These are phyloP conservation scores for Taphrina deformans DNA, from an alignment of 1,139 yeast species.

Conservation along the genomic window DNA sequence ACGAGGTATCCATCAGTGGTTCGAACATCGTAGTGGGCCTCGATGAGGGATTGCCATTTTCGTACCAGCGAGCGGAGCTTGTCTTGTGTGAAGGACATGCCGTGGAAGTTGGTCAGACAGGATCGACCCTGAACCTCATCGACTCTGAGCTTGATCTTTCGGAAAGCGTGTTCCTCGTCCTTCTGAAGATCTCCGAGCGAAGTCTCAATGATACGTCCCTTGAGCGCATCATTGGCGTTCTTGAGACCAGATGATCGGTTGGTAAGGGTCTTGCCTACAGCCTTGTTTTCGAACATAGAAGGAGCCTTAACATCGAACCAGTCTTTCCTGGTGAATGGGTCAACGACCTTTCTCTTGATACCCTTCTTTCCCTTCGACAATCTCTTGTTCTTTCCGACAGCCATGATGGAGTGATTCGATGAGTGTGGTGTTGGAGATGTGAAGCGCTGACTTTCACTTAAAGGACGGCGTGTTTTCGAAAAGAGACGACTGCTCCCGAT, in stretches of 20 bases:
- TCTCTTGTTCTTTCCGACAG: constrained; percentile 97
- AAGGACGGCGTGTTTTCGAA: constrained; percentile 12
- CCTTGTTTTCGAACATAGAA: constrained; percentile 88
- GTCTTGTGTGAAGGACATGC: constrained; percentile 87
- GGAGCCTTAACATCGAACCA: constrained; percentile 95
- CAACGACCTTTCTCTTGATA: constrained; percentile 91
- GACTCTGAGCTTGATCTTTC: constrained; percentile 84
- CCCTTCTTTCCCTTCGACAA: constrained; percentile 95
- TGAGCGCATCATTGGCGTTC: constrained; percentile 88
- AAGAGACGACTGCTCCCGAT: constrained; percentile 14
- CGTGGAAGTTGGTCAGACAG: constrained; percentile 93
- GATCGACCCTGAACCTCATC: constrained; percentile 93
- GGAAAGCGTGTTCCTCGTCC: constrained; percentile 89
- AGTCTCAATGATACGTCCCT: constrained; percentile 87
- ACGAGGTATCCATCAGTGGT: constrained; percentile 87
- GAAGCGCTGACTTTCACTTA: constrained; percentile 6
- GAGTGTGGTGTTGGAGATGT: constrained; percentile 16
- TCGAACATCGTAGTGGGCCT: constrained; percentile 88
- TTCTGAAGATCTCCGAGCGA: constrained; percentile 88
- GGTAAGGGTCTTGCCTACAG: constrained; percentile 90
- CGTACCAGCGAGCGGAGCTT: constrained; percentile 86
- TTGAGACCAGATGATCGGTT: constrained; percentile 92
- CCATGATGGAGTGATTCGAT: constrained; percentile 50
- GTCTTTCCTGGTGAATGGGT: constrained; percentile 93
- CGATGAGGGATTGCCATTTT: constrained; percentile 91